These are phyloP conservation scores for Calonectria hongkongensis DNA, from an alignment of 2,329 filamentous ascomycete genomes.

Conservation along the genomic window DNA sequence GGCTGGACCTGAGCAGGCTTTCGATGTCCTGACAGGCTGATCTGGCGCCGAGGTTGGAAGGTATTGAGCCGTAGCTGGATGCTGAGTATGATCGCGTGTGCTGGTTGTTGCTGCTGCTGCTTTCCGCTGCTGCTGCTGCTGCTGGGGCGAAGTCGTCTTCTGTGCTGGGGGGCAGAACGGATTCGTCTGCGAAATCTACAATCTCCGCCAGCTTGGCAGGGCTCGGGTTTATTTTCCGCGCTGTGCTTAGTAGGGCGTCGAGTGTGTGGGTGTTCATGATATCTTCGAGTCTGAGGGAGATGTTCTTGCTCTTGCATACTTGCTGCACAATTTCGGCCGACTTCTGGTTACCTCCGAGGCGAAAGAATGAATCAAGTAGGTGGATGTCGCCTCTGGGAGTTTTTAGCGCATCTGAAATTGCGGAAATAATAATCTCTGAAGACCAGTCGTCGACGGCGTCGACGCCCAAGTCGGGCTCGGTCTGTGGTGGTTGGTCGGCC, in stretches of 20 bases:
- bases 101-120: neutral
- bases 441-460: constrained; percentile 46
- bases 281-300: constrained; percentile 62
- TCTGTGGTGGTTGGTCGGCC: constrained; percentile 40
- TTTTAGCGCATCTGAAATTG: constrained; percentile 61
- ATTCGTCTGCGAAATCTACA: constrained; percentile 33
- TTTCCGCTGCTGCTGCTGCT: neutral
- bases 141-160: constrained; percentile 38
- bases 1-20: constrained; percentile 62
- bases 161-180: constrained; percentile 19
- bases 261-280: constrained; percentile 66
- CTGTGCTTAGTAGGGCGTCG: constrained; percentile 59
- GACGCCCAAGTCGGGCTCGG: constrained; percentile 51
- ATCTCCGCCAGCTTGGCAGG: neutral
- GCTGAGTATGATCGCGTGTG: constrained; percentile 32
- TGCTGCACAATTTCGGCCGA: constrained; percentile 53
- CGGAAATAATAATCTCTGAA: constrained; percentile 58
- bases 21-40: constrained; percentile 55
- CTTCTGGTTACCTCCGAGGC: constrained; percentile 64
- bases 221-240: neutral
- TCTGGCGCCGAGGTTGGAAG: constrained; percentile 23
- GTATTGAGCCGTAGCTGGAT: constrained; percentile 42
- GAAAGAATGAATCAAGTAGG: constrained; percentile 65
- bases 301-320: constrained; percentile 47
- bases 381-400: constrained; percentile 57